Evolutionary conservation across 83 land plant species (phyloP), one percentile per base, ranked within the genome.

Genomic region (Thuja plicata): DNA sequence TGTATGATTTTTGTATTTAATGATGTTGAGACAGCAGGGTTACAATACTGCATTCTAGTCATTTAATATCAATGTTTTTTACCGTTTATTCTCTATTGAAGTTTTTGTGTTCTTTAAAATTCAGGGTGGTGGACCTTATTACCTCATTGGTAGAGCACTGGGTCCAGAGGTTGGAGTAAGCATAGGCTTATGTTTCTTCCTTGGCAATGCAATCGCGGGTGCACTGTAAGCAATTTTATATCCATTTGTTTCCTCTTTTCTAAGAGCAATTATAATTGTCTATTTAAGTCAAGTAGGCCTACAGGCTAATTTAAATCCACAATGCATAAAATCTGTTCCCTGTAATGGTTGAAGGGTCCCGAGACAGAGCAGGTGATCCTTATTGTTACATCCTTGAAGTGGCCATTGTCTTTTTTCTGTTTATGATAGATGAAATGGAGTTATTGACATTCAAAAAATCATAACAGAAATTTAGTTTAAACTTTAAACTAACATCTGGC

Each of bases 121-220:
- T 62, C 89, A 97, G 99, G 99, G 99, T 89, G 99, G 99, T 32
- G 99, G 99, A 12, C 99, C 99, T 54, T 98, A 98, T 90, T 98
- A 98, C 91, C 96, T 98, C 55, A 98, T 98, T 91, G 99, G 99
- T 89, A 95, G 99, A 91, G 99, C 99, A 84, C 94, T 98, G 88
- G 99, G 99, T 92, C 99, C 99, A 41, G 99, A 98, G 90, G 99
- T 98, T 93, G 99, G 99, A 84, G 99, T 98, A 55, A 98, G 99
- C 93, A 98, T 98, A 92, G 99, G 99, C 16, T 86, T 98, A 40
- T 98, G 99, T 86, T 98, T 98, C 92, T 98, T 98, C 89, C 97
- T 98, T 79, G 99, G 99, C 41, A 98, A 95, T 94, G 99, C 99
- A 32, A 97, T 98, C 88, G 99, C 99, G 92, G 99, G 96, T 84